Percentiles rank a stretch among this genome's conserved stretches.
These are phyloP conservation scores for Candida montana DNA, from an alignment of 805 yeast species.

Conservation along the genomic window DNA sequence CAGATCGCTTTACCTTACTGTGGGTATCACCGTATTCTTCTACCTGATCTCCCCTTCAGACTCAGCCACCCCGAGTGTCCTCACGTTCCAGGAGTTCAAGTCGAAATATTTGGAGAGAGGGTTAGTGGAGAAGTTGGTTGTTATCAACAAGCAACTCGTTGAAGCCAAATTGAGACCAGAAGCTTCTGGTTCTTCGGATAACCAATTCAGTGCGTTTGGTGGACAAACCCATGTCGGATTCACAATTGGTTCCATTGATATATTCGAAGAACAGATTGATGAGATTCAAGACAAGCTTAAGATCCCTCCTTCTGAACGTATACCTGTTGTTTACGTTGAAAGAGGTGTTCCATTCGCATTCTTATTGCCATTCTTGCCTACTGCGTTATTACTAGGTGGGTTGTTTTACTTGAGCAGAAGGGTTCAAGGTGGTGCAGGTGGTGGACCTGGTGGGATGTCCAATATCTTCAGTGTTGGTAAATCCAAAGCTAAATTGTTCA, in stretches of 20 bases:
- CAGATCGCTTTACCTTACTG: constrained; percentile 33
- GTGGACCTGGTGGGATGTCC: constrained; percentile 54
- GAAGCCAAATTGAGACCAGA: constrained; percentile 34
- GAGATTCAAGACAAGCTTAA: constrained; percentile 63
- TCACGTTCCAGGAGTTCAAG: constrained; percentile 91
- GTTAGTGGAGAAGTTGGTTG: constrained; percentile 64
- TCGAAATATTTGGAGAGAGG: constrained; percentile 70
- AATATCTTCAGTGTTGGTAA: constrained; percentile 77
- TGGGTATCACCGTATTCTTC: constrained; percentile 34
- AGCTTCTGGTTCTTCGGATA: constrained; percentile 56
- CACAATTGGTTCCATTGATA: constrained; percentile 83
- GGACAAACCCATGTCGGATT: constrained; percentile 46
- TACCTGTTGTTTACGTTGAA: constrained; percentile 73
- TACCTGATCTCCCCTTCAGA: constrained; percentile 29
- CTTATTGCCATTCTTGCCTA: constrained; percentile 71
- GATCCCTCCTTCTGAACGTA: constrained; percentile 62
- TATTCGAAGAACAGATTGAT: constrained; percentile 79
- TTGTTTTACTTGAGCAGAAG: constrained; percentile 40
- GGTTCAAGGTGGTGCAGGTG: constrained; percentile 38
- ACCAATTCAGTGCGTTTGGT: constrained; percentile 34
- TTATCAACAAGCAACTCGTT: constrained; percentile 73
- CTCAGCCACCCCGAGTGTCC: constrained; percentile 22
- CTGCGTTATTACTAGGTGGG: constrained; percentile 76
- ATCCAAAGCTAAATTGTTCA: constrained; percentile 73
- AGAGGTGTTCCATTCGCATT: constrained; percentile 60